A percentile compares a stretch with the other conserved stretches of the same genome.
These are phyloP conservation scores for Penicillium longicatenatum DNA, from an alignment of 495 filamentous ascomycete species.

Conservation along the genomic window DNA sequence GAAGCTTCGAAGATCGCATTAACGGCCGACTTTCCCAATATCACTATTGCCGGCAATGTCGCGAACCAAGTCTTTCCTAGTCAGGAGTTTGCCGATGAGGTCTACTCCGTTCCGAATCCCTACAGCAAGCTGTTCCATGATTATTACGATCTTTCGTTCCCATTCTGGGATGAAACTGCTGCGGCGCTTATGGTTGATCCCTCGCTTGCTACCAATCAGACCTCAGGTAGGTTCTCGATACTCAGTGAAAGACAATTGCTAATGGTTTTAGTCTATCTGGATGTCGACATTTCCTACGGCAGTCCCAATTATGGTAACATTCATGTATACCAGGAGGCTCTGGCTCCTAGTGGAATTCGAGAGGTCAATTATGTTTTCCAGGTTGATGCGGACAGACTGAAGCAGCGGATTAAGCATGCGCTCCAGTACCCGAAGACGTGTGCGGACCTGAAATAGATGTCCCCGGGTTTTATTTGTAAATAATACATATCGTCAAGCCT, in stretches of 20 bases:
- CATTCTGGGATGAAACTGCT: conserved; percentile 47
- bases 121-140: conserved; percentile 36
- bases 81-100: conserved; percentile 28
- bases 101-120: conserved; percentile 26
- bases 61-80: conserved; percentile 39
- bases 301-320: conserved; percentile 39
- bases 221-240: conserved; percentile 23
- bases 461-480: too few relatives aligned
- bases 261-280: conserved; percentile 27
- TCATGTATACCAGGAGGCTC: conserved; percentile 36
- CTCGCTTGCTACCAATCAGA: conserved; percentile 29
- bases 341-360: conserved; percentile 31
- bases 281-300: conserved; percentile 37
- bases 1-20: conserved; percentile 45
- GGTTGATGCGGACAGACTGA: conserved; percentile 35
- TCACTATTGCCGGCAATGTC: conserved; percentile 41
- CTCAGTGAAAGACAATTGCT: neutral
- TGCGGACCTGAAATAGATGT: conserved; percentile 11
- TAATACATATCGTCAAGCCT: too few relatives aligned
- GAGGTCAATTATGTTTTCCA: conserved; percentile 37
- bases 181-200: conserved; percentile 40
- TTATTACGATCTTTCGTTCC: conserved; percentile 35
- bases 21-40: conserved; percentile 43
- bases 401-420: conserved; percentile 30
- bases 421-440: conserved; percentile 32